A percentile compares a stretch with the other conserved stretches of the same genome.
Evolutionary conservation across 2,329 filamentous ascomycete genomes (phyloP).

Genomic region (Ampelomyces quisqualis): DNA sequence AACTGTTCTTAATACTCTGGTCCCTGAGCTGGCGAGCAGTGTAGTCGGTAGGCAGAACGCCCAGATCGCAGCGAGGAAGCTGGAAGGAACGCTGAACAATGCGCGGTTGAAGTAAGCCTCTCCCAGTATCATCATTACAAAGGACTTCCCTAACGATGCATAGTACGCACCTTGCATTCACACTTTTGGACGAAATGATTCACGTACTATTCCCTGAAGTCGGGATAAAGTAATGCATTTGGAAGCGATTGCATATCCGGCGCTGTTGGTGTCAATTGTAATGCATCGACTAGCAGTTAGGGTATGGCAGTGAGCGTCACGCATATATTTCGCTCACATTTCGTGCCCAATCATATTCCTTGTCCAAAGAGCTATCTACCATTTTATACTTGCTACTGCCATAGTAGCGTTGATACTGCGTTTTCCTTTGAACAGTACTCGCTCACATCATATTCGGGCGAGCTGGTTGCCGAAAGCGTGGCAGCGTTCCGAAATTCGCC

Average conservation of each 20-base stretch:
- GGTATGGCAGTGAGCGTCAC: too few relatives aligned
- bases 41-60: constrained; percentile 93
- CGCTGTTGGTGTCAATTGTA: background rate
- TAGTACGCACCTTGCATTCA: constrained; percentile 54
- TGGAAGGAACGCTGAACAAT: constrained; percentile 92
- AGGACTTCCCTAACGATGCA: constrained; percentile 22
- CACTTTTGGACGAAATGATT: constrained; percentile 52
- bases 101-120: constrained; percentile 82
- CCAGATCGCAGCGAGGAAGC: constrained; percentile 80
- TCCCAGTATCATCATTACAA: too few relatives aligned
- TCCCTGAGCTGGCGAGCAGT: constrained; percentile 88
- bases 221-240: constrained; percentile 13
- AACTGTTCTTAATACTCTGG: constrained; percentile 80
- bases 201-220: constrained; percentile 47
- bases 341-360: too few relatives aligned
- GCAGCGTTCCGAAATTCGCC: too few relatives aligned
- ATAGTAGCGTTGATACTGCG: too few relatives aligned
- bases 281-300: background rate
- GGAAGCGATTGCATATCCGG: background rate
- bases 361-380: too few relatives aligned
- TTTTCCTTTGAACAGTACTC: too few relatives aligned
- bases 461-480: too few relatives aligned
- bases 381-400: too few relatives aligned
- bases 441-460: too few relatives aligned
- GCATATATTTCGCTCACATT: too few relatives aligned